These are phyloP conservation scores for Purpureocillium lavendulum DNA, from an alignment of 2,329 filamentous ascomycete species.

Conservation along the genomic window DNA sequence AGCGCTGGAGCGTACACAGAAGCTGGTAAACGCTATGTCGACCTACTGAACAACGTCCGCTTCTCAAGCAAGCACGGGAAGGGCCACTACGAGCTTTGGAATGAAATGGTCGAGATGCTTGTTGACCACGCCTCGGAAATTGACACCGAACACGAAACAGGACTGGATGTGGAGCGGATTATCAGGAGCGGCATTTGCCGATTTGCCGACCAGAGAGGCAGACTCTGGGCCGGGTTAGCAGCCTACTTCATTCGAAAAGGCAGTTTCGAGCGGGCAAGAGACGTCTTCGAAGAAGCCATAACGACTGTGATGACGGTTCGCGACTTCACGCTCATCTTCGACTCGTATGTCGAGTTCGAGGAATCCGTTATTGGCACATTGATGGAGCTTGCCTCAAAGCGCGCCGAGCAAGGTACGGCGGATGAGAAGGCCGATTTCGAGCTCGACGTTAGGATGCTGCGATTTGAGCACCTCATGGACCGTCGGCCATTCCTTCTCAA, in stretches of 20 bases:
- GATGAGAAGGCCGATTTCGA: conserved; percentile 88
- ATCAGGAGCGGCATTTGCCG: conserved; percentile 84
- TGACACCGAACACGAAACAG: conserved; percentile 68
- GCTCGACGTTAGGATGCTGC: conserved; percentile 92
- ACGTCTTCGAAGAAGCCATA: conserved; percentile 92
- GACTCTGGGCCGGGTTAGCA: conserved; percentile 88
- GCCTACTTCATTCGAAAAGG: conserved; percentile 95
- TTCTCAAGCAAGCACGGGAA: conserved; percentile 92
- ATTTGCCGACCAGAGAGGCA: conserved; percentile 89
- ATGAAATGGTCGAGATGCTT: conserved; percentile 89
- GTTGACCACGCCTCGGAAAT: conserved; percentile 86
- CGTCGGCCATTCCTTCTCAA: conserved; percentile 91
- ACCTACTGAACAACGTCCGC: conserved; percentile 79
- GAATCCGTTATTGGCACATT: conserved; percentile 87
- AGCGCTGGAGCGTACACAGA: conserved; percentile 81
- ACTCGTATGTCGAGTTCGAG: conserved; percentile 94
- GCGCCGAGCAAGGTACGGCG: conserved; percentile 68
- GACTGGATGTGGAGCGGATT: conserved; percentile 86
- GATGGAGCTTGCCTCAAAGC: conserved; percentile 76
- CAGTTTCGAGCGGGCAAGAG: conserved; percentile 84
- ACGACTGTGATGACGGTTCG: conserved; percentile 98
- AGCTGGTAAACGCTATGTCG: conserved; percentile 84
- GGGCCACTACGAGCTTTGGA: conserved; percentile 95
- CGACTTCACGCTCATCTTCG: conserved; percentile 94
- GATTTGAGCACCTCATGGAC: conserved; percentile 98